Base-by-base conservation (phyloP, 2,329 filamentous ascomycete genomes). In the Cordyceps militaris region DNA sequence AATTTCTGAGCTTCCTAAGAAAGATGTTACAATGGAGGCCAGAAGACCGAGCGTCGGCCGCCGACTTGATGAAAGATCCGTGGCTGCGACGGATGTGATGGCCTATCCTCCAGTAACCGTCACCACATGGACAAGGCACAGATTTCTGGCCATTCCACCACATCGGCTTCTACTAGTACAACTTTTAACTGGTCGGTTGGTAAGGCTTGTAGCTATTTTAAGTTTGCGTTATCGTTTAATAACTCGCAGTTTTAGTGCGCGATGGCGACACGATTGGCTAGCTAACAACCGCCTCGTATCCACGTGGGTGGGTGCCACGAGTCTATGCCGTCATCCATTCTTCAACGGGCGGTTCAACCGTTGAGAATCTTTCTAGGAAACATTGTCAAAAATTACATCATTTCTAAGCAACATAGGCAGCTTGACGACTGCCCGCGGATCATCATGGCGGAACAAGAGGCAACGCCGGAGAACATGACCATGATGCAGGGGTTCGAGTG, bases 401-500 rank as follows among this genome's bases (percentile, higher is more conserved):
- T 16, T 30, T 28, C 44, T 30, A 30, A 2, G 13, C 16, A 8
- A 19, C 8, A 3, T 24, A 4, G 14, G 43, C 5, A 46, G n/a
- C 44, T 19, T 30, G 44, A 47, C 14, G 23, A 26, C 30, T 47
- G 24, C 28, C 16, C 28, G 44, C 32, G n/a, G 30, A 32, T 11
- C 34, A 36, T 48, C 44, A 48, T 48, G 44, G n/a, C 6, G 6
- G 6, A 48, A 32, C 57, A 63, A 23, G 61, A 64, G 34, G 52
- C 62, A 6, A 52, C 74, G 1, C 69, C 72, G 14, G 73, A 78
- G 65, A 80, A 80, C 61, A 72, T 72, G 66, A 79, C 82, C 53
- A 81, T 89, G 71, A 79, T 89, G 69, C 85, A 90, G 71, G 83
- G 79, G 14, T 89, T 88, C 66, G 87, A 90, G 73, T 90, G 87